Evolutionary conservation across 768 basidiomycete species (phyloP).

Genomic region (Sarcodon sp.): DNA sequence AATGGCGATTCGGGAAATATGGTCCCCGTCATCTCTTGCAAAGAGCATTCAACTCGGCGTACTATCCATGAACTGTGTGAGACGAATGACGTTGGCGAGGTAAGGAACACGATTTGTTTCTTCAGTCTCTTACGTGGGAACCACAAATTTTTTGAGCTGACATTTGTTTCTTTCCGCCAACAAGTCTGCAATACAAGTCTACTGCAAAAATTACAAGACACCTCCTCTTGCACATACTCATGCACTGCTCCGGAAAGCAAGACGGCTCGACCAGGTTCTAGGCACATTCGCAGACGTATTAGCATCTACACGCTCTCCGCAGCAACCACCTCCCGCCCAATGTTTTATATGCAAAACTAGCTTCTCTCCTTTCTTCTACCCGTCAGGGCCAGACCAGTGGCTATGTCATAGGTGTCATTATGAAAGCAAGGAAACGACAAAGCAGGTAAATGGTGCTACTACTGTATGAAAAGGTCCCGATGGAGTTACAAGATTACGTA

Average conservation of each 20-base stretch:
- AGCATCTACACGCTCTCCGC: not conserved
- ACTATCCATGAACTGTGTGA: conserved; percentile 79
- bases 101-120: conserved; percentile 20
- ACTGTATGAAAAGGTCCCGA: not conserved
- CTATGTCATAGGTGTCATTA: conserved; percentile 36
- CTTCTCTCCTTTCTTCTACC: conserved; percentile 70
- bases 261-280: conserved; percentile 65
- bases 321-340: conserved; percentile 16
- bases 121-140: not conserved
- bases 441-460: not conserved
- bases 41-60: conserved; percentile 56
- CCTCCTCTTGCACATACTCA: conserved; percentile 62
- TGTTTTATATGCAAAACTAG: conserved; percentile 55
- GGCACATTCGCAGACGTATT: conserved; percentile 17
- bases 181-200: conserved; percentile 85
- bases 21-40: conserved; percentile 67
- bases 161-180: not conserved
- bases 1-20: conserved; percentile 71
- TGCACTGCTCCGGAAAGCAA: conserved; percentile 80
- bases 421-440: conserved; percentile 9
- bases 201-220: conserved; percentile 76
- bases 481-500: not conserved
- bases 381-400: conserved; percentile 13
- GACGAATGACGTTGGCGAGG: conserved; percentile 71
- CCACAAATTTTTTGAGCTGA: not conserved